Base-by-base conservation (phyloP, 2,329 filamentous ascomycete species). In the Blastomyces silverae region DNA sequence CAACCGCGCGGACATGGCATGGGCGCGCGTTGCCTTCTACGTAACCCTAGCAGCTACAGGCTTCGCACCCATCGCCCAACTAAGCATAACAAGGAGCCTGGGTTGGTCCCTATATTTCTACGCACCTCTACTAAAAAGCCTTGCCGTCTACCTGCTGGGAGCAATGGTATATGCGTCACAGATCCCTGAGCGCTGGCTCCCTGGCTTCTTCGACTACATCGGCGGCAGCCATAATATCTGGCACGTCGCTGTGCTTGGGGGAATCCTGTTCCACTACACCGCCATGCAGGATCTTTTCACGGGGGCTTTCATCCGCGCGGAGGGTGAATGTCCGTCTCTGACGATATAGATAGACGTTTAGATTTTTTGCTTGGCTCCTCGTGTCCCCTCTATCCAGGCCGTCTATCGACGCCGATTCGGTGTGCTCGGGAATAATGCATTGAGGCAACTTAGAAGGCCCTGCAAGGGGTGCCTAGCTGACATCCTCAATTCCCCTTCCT, bases 191-290 rank as follows among this genome's bases (percentile, higher is more conserved):
- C 84, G 92, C 67, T 99, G 92, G 89, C 89, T 84, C 70, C 94
- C 94, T 0, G 94, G 94, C 61, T 86, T 89, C 74, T 99, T 99
- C 71, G 94, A 99, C 77, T 97, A 97, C 75, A 84, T 95, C 52
- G 94, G 94, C 50, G 92, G 91, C 57, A 95, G 91, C 76, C 94
- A 99, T 79, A 99, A 99, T 77, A 87, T 99, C 65, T 99, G 94
- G 94, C 94, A 99, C 77, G 79, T 96, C 44, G 94, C 94, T 8
- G 94, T 99, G 13, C 81, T 99, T 37, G 91, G 92, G 20, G 94
- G 94, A 13, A 99, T 99, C 65, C 78, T 97, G n/a, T 97, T 96
- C 76, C 94, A 99, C 77, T 99, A 97, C 78, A 84, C 85, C 28
- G 94, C 94, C 22, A 97, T 99, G 93, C 90, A 97, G 77, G 85